phyloP scores from a whole-genome alignment of 2,329 filamentous ascomycete species.

The Plectosphaerella cucumerina region DNA sequence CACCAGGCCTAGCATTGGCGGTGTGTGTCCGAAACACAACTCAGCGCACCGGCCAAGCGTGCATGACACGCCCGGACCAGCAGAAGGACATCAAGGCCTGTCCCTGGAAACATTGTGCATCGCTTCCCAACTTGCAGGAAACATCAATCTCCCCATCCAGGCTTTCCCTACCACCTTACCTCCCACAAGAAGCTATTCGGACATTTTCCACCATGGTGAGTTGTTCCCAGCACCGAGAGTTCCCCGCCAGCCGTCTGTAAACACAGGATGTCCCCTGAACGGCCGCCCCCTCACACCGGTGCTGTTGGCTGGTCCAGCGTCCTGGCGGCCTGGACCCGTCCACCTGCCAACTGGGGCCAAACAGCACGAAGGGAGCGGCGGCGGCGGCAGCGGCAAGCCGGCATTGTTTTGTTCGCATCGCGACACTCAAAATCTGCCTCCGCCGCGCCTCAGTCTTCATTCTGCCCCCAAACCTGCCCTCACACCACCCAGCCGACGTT shows the following conservation, averaged over 20 bases:
- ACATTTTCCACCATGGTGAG: conserved; percentile 2
- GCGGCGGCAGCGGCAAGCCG: not conserved
- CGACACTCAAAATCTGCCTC: not conserved
- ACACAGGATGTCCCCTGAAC: conserved; percentile 8
- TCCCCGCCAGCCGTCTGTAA: conserved; percentile 9
- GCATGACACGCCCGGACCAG: too few relatives aligned
- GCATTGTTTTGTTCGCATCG: not conserved
- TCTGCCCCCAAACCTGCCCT: not conserved
- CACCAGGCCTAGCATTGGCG: too few relatives aligned
- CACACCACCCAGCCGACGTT: not conserved
- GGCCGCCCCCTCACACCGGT: not conserved
- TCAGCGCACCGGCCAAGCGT: too few relatives aligned
- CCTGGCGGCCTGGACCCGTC: conserved; percentile 3
- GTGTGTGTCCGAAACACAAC: too few relatives aligned
- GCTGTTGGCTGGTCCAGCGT: too few relatives aligned
- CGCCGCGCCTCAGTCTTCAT: not conserved
- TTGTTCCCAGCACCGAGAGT: not conserved
- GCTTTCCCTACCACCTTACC: not conserved
- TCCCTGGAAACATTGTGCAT: not conserved
- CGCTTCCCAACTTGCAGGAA: not conserved
- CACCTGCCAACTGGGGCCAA: conserved; percentile 13
- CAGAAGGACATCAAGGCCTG: not conserved
- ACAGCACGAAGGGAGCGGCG: not conserved
- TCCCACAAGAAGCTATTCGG: not conserved
- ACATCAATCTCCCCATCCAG: not conserved